Conservation (phyloP, 345 rosid species). For the Erodium maritimum region DNA sequence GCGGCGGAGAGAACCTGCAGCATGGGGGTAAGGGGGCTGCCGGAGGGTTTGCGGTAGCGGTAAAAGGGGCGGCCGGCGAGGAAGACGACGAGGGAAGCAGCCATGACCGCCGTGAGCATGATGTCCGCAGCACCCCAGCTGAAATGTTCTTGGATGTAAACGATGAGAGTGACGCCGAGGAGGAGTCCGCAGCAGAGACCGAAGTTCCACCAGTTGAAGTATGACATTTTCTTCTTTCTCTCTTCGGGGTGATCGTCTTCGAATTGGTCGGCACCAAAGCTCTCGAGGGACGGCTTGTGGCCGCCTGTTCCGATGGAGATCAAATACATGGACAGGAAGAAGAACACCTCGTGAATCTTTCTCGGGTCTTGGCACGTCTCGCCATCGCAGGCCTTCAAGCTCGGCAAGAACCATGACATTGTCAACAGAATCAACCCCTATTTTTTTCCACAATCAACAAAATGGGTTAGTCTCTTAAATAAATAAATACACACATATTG, state of each 20-base stretch:
- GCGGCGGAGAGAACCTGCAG: conserved; percentile 75
- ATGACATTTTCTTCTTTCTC: conserved; percentile 45
- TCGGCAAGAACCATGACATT: conserved; percentile 60
- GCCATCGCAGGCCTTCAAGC: conserved; percentile 53
- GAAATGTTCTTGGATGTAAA: conserved; percentile 69
- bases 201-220: conserved; percentile 42
- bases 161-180: conserved; percentile 57
- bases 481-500: too few relatives aligned
- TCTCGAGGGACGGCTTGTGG: conserved; percentile 85
- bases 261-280: conserved; percentile 97
- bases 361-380: conserved; percentile 45
- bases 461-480: neutral
- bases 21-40: conserved; percentile 83
- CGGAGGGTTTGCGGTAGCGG: conserved; percentile 51
- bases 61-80: conserved; percentile 55
- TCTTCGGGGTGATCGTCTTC: conserved; percentile 64
- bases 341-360: conserved; percentile 52
- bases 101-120: conserved; percentile 51
- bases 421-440: conserved; percentile 69
- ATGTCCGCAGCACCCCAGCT: conserved; percentile 78
- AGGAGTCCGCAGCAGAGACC: conserved; percentile 68
- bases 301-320: conserved; percentile 89
- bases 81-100: conserved; percentile 50
- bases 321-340: conserved; percentile 72
- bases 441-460: conserved; percentile 1